phyloP scores from a whole-genome alignment of 257 asterid genomes.

The Agastache rugosa region DNA sequence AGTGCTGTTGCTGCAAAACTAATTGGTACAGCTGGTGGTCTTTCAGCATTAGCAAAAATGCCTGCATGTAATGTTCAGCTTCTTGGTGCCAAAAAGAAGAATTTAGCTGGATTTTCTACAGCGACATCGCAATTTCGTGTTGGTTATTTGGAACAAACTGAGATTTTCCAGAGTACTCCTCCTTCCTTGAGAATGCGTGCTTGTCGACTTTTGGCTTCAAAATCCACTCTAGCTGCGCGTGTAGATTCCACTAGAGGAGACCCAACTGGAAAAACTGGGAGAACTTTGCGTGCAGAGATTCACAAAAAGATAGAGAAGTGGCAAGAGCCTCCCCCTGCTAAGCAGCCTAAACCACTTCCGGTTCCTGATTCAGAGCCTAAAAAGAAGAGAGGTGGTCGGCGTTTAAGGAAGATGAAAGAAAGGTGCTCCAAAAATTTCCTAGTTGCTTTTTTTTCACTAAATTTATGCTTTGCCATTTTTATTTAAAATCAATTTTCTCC shows the following conservation, averaged over 20 bases:
- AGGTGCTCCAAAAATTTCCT: conserved; percentile 53
- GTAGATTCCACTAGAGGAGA: conserved; percentile 89
- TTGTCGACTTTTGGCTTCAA: conserved; percentile 89
- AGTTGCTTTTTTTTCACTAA: neutral
- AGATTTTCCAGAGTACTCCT: conserved; percentile 87
- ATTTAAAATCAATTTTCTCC: conserved; percentile 13
- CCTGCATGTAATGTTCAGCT: conserved; percentile 98
- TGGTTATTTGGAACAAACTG: conserved; percentile 90
- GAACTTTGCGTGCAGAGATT: conserved; percentile 73
- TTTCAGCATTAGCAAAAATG: conserved; percentile 86
- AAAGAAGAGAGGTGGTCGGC: conserved; percentile 96
- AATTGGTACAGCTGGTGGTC: conserved; percentile 99
- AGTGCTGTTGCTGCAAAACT: conserved; percentile 98
- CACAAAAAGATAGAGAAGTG: conserved; percentile 94
- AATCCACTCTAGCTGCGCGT: conserved; percentile 95
- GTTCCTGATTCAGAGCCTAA: conserved; percentile 99
- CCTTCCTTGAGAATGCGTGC: conserved; percentile 92
- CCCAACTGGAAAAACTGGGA: conserved; percentile 84
- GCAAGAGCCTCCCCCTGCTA: conserved; percentile 99
- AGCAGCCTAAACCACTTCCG: conserved; percentile 97
- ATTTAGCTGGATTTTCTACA: conserved; percentile 90
- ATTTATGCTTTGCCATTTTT: neutral
- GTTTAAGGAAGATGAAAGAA: conserved; percentile 97
- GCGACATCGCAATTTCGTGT: conserved; percentile 91
- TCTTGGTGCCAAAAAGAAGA: conserved; percentile 94